Conservation (phyloP, 2,329 filamentous ascomycete species). For the Talaromyces amestolkiae region DNA sequence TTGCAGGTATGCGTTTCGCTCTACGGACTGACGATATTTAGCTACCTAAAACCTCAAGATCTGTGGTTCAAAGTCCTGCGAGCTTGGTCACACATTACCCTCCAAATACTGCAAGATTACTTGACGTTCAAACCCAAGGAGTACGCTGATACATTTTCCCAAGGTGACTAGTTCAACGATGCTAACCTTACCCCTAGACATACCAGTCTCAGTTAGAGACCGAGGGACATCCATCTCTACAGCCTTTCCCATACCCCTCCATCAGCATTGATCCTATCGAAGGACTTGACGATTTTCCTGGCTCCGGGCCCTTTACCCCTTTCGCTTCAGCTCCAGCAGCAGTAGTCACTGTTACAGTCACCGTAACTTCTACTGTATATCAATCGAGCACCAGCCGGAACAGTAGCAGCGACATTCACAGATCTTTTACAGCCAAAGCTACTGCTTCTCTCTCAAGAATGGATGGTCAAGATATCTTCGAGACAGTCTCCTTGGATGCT, state of each 20-base stretch:
- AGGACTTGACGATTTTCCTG: neutral
- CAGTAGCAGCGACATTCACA: neutral
- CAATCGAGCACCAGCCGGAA: neutral
- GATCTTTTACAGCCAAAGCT: neutral
- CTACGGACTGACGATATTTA: neutral
- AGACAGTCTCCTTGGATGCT: constrained; percentile 39
- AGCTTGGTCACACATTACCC: constrained; percentile 38
- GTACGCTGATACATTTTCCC: constrained; percentile 27
- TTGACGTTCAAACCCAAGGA: constrained; percentile 28
- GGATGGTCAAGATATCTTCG: constrained; percentile 43
- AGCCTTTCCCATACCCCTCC: constrained; percentile 14
- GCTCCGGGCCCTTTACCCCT: neutral
- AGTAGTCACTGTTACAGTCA: constrained; percentile 11
- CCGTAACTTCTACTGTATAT: neutral
- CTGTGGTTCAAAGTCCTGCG: constrained; percentile 13
- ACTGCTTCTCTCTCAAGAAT: constrained; percentile 24
- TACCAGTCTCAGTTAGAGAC: constrained; percentile 33
- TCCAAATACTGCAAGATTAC: constrained; percentile 29
- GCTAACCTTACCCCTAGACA: constrained; percentile 23
- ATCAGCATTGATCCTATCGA: neutral
- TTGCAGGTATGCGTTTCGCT: neutral
- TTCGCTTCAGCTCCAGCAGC: neutral
- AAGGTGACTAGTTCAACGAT: neutral
- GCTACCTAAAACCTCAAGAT: neutral
- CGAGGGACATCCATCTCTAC: constrained; percentile 29